These are phyloP conservation scores for Fraxinus cuspidata DNA, from an alignment of 257 asterid species.

Conservation along the genomic window DNA sequence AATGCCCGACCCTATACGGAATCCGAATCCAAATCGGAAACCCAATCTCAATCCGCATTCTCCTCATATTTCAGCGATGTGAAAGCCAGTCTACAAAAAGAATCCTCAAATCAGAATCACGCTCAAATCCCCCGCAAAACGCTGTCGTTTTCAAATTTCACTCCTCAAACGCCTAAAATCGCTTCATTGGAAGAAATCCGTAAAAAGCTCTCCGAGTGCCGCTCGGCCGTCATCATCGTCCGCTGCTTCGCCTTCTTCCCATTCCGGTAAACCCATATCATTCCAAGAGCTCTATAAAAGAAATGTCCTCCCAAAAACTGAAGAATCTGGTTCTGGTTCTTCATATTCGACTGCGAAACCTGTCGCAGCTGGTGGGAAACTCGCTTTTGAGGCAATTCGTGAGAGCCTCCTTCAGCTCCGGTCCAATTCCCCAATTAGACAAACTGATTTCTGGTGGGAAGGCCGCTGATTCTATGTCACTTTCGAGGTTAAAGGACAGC, in stretches of 20 bases:
- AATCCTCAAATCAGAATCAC: slow-evolving; percentile 19
- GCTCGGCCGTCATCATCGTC: slow-evolving; percentile 32
- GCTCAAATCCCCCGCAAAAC: slow-evolving; percentile 23
- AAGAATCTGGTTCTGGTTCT: slow-evolving; percentile 3
- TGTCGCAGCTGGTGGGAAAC: background rate
- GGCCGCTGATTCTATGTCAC: slow-evolving; percentile 2
- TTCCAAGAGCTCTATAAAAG: slow-evolving; percentile 39
- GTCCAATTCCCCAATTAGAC: background rate
- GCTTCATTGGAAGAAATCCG: slow-evolving; percentile 21
- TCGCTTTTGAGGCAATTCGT: slow-evolving; percentile 17
- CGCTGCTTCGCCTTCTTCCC: background rate
- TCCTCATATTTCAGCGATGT: slow-evolving; percentile 34
- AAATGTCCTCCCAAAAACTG: slow-evolving; percentile 8
- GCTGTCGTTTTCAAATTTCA: slow-evolving; percentile 9
- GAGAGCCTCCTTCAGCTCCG: slow-evolving; percentile 18
- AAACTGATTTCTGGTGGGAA: background rate
- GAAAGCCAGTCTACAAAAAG: slow-evolving; percentile 40
- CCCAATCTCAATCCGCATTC: slow-evolving; percentile 18
- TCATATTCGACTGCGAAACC: background rate
- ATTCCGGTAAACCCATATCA: slow-evolving; percentile 17
- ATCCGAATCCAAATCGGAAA: slow-evolving; percentile 28
- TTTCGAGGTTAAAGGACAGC: slow-evolving; percentile 16
- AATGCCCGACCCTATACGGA: slow-evolving; percentile 16
- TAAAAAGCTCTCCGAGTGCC: slow-evolving; percentile 34
- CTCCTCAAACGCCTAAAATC: slow-evolving; percentile 9